Conservation (phyloP, 2,329 filamentous ascomycete genomes). For the Sclerotinia trifoliorum region DNA sequence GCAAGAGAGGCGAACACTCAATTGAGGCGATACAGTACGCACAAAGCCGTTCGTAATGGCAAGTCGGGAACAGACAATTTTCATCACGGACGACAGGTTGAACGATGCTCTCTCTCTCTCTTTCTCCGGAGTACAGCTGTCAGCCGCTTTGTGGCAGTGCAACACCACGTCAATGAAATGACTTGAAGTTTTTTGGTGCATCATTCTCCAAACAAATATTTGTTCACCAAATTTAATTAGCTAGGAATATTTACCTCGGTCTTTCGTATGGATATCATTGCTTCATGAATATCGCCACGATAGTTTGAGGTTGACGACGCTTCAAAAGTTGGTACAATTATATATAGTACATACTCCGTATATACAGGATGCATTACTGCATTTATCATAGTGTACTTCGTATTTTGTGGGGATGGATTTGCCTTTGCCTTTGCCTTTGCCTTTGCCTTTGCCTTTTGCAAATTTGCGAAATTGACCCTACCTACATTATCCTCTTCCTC, state of each 20-base stretch:
- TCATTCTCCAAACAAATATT: background rate
- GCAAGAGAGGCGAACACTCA: background rate
- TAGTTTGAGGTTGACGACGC: constrained; percentile 4
- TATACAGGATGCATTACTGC: background rate
- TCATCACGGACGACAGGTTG: constrained; percentile 22
- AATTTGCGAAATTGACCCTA: constrained; percentile 4
- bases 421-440: background rate
- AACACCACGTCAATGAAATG: constrained; percentile 14
- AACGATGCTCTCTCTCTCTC: constrained; percentile 2
- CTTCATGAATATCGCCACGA: constrained; percentile 1
- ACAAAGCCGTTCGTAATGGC: constrained; percentile 15
- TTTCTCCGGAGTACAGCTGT: too few species aligned
- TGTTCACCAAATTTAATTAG: background rate
- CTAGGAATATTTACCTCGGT: background rate
- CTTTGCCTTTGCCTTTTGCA: background rate
- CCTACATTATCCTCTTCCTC: background rate
- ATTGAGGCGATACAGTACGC: constrained; percentile 9
- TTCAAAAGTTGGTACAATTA: background rate
- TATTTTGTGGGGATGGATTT: constrained; percentile 1
- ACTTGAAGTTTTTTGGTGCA: background rate
- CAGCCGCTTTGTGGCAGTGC: constrained; percentile 22
- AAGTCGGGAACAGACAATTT: constrained; percentile 17
- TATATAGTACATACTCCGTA: too few species aligned
- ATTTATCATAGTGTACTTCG: background rate
- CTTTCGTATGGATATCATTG: background rate